Evolutionary conservation across 192 early-diverging fungal genomes (phyloP), one percentile per base, ranked within the genome.

Genomic region (Coemansia sp.): DNA sequence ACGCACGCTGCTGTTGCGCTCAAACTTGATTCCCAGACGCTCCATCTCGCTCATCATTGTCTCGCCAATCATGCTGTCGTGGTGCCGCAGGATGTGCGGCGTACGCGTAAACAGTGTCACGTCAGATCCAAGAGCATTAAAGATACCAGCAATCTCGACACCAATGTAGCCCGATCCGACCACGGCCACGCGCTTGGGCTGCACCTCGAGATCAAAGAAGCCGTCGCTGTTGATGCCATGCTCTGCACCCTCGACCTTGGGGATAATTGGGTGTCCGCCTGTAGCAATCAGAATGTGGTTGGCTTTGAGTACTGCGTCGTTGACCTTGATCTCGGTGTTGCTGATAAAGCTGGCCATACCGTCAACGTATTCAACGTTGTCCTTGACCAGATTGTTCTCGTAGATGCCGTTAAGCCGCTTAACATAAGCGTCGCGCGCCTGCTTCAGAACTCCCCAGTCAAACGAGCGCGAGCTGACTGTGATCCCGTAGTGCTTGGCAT

Each of bases 331-430:
- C 39, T 86, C 88, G 49, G 89, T 84, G 57, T 66, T 69, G 71
- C 82, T 80, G 53, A 94, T 77, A 68, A 99, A 95, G 69, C 85
- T 88, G 42, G 93, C 96, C 44, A 70, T 83, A 14, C 96, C 96
- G 39, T 83, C 62, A 66, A 96, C 86, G 45, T 88, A 86, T 24
- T 93, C 91, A 25, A 99, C 86, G 9, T 70, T 76, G 53, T 97
- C 95, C 64, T 93, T 94, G 38, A 62, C 69, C 25, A 99, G 78
- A 71, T 99, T 99, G 59, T 64, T 82, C 76, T 86, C 89, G 80
- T 99, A 99, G 70, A 99, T 99, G 19, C 91, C 90, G 74, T 99
- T 99, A 17, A 99, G 82, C 39, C 96, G 94, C 78, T 86, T 82
- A 39, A 99, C 91, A 78, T 99, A 99, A 7, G 90, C 94, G 67